Evolutionary conservation across 805 yeast genomes (phyloP).

Genomic region (Candida sphagnicola): DNA sequence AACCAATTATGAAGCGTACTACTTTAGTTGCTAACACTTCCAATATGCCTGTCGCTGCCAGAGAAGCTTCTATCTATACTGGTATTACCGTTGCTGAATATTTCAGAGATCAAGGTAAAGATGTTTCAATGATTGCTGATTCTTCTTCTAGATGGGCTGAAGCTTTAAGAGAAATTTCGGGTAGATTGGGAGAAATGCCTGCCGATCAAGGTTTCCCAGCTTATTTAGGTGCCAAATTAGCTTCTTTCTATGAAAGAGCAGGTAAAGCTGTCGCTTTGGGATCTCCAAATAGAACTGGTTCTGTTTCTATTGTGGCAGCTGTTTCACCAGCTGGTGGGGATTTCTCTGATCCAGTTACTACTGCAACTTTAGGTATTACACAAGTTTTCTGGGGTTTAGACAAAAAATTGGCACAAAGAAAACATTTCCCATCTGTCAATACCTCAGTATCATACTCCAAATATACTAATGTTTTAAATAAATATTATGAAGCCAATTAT

Average conservation of each 20-base stretch:
- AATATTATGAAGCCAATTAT: conserved; percentile 78
- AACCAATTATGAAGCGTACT: conserved; percentile 99
- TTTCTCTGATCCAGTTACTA: conserved; percentile 99
- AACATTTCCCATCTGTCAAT: conserved; percentile 98
- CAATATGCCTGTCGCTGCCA: conserved; percentile 99
- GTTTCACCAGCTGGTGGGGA: conserved; percentile 99
- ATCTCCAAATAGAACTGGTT: conserved; percentile 93
- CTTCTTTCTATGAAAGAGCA: conserved; percentile 99
- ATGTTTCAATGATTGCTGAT: conserved; percentile 99
- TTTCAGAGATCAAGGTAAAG: conserved; percentile 99
- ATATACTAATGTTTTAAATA: conserved; percentile 82
- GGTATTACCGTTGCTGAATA: conserved; percentile 99
- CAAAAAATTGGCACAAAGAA: conserved; percentile 98
- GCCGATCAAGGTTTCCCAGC: conserved; percentile 99
- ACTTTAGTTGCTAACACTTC: conserved; percentile 98
- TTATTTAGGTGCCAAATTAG: conserved; percentile 96
- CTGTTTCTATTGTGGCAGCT: conserved; percentile 98
- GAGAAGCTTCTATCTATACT: conserved; percentile 99
- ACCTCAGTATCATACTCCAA: conserved; percentile 95
- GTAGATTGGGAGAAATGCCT: conserved; percentile 99
- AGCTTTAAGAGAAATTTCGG: conserved; percentile 98
- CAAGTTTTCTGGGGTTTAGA: conserved; percentile 99
- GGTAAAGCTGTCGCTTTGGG: conserved; percentile 96
- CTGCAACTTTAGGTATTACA: conserved; percentile 98
- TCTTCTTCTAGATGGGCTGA: conserved; percentile 99